Evolutionary conservation across 2,329 filamentous ascomycete genomes (phyloP), one percentile per base, ranked within the genome.

Genomic region (Diaporthe eres): DNA sequence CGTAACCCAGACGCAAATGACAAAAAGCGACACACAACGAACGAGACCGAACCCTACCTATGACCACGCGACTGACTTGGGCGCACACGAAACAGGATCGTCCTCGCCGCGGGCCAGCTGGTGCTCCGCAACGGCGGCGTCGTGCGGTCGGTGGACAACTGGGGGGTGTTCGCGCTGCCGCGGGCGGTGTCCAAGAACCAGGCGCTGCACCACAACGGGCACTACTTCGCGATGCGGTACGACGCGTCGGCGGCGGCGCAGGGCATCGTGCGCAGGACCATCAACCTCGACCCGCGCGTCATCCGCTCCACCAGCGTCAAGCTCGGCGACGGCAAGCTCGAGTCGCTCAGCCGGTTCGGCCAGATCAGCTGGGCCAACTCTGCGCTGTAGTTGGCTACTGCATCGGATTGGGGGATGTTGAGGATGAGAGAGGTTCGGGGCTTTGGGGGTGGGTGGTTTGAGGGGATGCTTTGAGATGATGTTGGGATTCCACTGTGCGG

Each of bases 151-250:
- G 90, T 98, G 82, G 93, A 93, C 80, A 99, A 99, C 89, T 99
- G 97, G 97, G 97, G 97, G 83, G 90, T 94, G 80, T 98, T 97
- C 87, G 89, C 93, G 65, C 93, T 99, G 25, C 96, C 97, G 65
- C 94, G 92, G 79, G 92, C 95, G 77, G 89, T 93, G 76, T 93
- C 92, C 77, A 93, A 93, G 82, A 93, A 97, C 85, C 95, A 98
- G 86, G 92, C 94, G 80, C 92, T 92, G 79, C 94, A 98, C 89
- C 91, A 91, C 78, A 90, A 92, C 80, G 97, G 97, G 74, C 96
- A 98, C 88, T 98, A 99, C 90, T 99, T 99, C 85, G 94, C 98
- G 82, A 94, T 99, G 94, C 94, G 97, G 80, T 99, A 98, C 88
- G 97, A 99, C 84, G 87, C 93, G 74, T 94, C 92, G 76, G 87